phyloP scores from a whole-genome alignment of 805 yeast species.

The Torulaspora maleeae region DNA sequence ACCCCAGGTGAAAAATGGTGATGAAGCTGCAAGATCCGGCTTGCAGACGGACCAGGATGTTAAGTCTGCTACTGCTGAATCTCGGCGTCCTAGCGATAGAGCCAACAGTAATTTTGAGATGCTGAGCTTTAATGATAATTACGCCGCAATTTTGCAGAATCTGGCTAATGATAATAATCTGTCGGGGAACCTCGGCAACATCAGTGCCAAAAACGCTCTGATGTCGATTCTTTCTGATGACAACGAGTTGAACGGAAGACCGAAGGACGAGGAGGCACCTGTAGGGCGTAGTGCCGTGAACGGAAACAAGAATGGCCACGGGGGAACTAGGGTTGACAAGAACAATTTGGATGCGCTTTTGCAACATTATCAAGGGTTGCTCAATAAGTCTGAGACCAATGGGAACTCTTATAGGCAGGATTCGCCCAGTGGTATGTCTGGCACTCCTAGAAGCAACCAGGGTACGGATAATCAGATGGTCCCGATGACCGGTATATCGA shows the following conservation, averaged over 20 bases:
- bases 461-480: neutral
- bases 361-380: conserved; percentile 31
- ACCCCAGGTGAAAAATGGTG: neutral
- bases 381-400: conserved; percentile 16
- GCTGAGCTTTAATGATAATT: conserved; percentile 27
- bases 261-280: neutral
- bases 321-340: conserved; percentile 13
- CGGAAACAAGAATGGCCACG: conserved; percentile 5
- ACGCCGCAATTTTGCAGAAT: conserved; percentile 25
- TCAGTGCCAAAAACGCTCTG: conserved; percentile 5
- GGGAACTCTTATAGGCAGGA: conserved; percentile 1
- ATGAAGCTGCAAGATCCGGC: neutral
- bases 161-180: conserved; percentile 20
- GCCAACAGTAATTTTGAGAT: conserved; percentile 18
- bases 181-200: conserved; percentile 5
- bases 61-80: neutral
- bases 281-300: neutral
- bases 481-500: conserved; percentile 10
- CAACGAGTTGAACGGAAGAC: neutral
- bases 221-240: conserved; percentile 1
- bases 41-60: neutral
- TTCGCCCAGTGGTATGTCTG: neutral
- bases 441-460: neutral
- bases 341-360: conserved; percentile 28
- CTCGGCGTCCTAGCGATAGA: conserved; percentile 2